phyloP scores from a whole-genome alignment of 2,329 filamentous ascomycete species.

The Leptographium radiaticola region DNA sequence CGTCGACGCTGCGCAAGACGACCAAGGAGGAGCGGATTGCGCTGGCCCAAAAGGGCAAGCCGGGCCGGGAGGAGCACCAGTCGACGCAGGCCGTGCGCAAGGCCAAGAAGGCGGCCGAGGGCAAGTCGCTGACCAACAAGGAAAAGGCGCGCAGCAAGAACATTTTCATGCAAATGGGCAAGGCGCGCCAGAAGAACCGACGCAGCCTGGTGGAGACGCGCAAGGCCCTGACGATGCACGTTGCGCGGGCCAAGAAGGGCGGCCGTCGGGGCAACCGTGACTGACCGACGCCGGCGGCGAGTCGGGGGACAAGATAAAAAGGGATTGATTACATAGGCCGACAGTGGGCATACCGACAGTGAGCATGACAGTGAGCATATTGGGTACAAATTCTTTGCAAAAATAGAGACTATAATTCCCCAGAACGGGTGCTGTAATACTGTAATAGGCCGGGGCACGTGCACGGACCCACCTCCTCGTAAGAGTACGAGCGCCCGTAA shows the following conservation, averaged over 20 bases:
- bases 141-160: conserved; percentile 98
- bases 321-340: no score
- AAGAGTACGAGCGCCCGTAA: no score
- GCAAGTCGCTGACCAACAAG: conserved; percentile 94
- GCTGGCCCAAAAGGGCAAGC: conserved; percentile 70
- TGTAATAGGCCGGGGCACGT: no score
- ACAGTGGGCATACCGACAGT: no score
- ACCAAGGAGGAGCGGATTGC: conserved; percentile 86
- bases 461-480: no score
- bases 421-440: no score
- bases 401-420: no score
- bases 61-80: conserved; percentile 67
- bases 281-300: conserved; percentile 11
- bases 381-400: no score
- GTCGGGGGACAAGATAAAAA: no score
- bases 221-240: conserved; percentile 68
- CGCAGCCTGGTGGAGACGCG: conserved; percentile 77
- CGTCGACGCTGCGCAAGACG: conserved; percentile 65
- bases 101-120: conserved; percentile 75
- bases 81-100: conserved; percentile 72
- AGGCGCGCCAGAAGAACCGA: conserved; percentile 93
- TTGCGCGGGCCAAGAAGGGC: conserved; percentile 71
- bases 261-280: conserved; percentile 62
- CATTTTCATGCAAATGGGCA: conserved; percentile 94
- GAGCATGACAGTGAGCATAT: no score